Conservation (phyloP, 192 early-diverging fungal species). For the Rhizophagus prolifer region DNA sequence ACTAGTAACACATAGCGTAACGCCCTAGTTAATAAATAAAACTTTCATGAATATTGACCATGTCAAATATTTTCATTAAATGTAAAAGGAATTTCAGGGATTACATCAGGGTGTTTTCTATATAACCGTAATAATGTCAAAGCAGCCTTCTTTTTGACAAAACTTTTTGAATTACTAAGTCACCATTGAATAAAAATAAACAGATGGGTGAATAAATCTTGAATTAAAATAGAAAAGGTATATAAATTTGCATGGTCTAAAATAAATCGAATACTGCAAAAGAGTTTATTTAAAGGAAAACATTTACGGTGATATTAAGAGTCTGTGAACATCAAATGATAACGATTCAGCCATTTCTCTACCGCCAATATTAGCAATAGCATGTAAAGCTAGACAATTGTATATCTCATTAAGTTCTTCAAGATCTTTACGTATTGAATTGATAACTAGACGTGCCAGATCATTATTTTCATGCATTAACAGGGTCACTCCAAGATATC, state of each 20-base stretch:
- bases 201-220: background rate
- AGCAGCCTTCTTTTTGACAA: conserved; percentile 97
- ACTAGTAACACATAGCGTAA: conserved; percentile 78
- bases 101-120: conserved; percentile 85
- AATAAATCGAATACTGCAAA: background rate
- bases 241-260: background rate
- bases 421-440: conserved; percentile 88
- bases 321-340: conserved; percentile 76
- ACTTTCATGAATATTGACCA: background rate
- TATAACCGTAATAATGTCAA: conserved; percentile 87
- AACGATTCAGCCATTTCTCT: conserved; percentile 89
- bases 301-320: conserved; percentile 78
- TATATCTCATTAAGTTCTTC: conserved; percentile 81
- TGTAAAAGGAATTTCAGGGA: conserved; percentile 52
- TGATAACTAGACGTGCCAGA: conserved; percentile 77
- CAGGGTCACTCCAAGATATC: conserved; percentile 93
- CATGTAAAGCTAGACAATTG: conserved; percentile 90
- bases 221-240: conserved; percentile 3
- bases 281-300: background rate
- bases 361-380: conserved; percentile 95
- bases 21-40: conserved; percentile 56
- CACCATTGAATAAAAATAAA: conserved; percentile 1
- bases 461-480: conserved; percentile 88
- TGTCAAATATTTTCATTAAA: background rate
- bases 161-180: conserved; percentile 65